A percentile compares a stretch with the other conserved stretches of the same genome.
These are phyloP conservation scores for Scedosporium minutisporum DNA, from an alignment of 2,329 filamentous ascomycete genomes.

Conservation along the genomic window DNA sequence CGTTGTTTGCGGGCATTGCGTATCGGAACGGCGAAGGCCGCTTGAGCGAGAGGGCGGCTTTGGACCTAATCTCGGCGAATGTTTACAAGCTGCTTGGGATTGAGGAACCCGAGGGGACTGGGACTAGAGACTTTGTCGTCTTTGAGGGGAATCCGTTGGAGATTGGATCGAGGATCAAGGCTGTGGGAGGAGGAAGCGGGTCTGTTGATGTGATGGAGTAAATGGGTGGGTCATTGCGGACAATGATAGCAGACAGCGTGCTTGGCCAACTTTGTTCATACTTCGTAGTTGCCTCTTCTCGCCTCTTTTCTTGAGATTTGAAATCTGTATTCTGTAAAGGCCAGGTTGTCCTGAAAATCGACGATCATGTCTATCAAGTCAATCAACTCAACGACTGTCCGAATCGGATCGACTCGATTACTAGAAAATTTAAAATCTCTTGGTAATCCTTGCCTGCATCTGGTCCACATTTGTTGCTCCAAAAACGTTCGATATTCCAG, in stretches of 20 bases:
- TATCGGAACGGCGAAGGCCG: conserved; percentile 41
- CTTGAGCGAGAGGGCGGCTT: conserved; percentile 42
- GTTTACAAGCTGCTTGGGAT: conserved; percentile 49
- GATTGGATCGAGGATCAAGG: conserved; percentile 45
- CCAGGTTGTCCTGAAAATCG: no score
- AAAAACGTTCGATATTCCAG: no score
- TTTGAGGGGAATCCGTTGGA: conserved; percentile 55
- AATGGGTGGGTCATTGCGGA: background rate
- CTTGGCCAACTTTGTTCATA: no score
- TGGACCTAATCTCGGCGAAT: conserved; percentile 47
- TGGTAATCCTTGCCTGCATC: background rate
- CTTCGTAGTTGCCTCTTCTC: no score
- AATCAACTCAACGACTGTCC: background rate
- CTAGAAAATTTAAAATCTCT: background rate
- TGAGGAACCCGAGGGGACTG: conserved; percentile 18
- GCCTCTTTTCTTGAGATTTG: no score
- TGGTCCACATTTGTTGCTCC: background rate
- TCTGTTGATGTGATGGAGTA: conserved; percentile 2
- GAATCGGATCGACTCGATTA: background rate
- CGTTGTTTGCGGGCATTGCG: conserved; percentile 49
- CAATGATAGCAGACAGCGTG: no score
- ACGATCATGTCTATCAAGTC: no score
- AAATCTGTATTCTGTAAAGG: no score
- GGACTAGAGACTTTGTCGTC: conserved; percentile 43
- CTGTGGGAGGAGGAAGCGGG: conserved; percentile 35